Base-by-base conservation (phyloP, 495 filamentous ascomycete genomes). In the Cercophora sp. region DNA sequence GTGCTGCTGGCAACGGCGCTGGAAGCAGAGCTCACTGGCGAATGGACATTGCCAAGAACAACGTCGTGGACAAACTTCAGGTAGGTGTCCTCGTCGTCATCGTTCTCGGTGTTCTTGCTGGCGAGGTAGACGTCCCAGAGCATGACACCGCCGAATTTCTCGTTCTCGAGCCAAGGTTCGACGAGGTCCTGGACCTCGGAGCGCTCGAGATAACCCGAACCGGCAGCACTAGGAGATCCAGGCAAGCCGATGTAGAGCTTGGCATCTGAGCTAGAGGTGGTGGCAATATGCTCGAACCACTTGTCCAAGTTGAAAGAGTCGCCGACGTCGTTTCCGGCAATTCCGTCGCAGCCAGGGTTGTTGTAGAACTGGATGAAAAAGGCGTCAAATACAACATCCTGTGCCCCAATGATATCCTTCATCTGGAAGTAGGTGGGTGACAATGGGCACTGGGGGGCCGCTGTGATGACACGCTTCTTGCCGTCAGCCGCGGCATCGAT, bases 351-450 rank as follows among this genome's bases (percentile, higher is more conserved):
- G 54, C 70, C 74, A 6, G 63, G 74, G 72, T 87, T 85, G 77
- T 88, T 85, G 72, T 87, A 87, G 71, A 86, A 87, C 64, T 87
- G 85, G 16, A 86, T 73, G 63, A 79, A 88, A n/a, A 87, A 68
- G 22, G 78, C 78, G 56, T 88, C 85, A 44, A 86, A 81, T 4
- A 60, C 47, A 2, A 70, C 64, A 42, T 78, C 59, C n/a, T n/a
- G n/a, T n/a, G n/a, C n/a, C n/a, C n/a, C n/a, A 48, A 87, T 77
- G 54, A 84, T 76, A 3, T 69, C 65, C 56, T 80, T 62, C 67
- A 74, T 70, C 51, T 70, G 75, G 59, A 84, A 79, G 23, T 75
- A 72, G 8, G 67, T 55, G 29, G 77, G 69, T 1, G 71, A 69
- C 42, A 79, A 74, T 2, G 82, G 78, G 64, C 85, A 88, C 54